Evolutionary conservation across 768 basidiomycete species (phyloP).

Genomic region (Cystofilobasidium ferigula): DNA sequence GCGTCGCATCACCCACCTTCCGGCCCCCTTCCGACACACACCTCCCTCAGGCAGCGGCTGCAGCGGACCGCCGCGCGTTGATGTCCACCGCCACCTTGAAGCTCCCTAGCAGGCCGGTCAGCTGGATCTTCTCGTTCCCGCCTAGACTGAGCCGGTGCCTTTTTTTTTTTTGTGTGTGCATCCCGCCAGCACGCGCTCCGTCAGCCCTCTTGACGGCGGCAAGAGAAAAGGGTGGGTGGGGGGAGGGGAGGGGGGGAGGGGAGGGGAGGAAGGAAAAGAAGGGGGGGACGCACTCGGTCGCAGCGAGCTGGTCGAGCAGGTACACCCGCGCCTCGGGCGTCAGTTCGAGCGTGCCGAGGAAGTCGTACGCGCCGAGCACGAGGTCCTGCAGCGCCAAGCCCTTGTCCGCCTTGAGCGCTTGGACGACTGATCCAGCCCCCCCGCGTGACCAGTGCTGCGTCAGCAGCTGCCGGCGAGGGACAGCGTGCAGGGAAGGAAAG

Average conservation of each 20-base stretch:
- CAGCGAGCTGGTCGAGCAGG: slow-evolving; percentile 82
- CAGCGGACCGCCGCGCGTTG: too few species aligned
- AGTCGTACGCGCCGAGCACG: slow-evolving; percentile 81
- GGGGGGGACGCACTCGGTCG: slow-evolving; percentile 63
- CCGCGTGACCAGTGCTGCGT: too few species aligned
- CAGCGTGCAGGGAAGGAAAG: too few species aligned
- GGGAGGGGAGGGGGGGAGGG: too few species aligned
- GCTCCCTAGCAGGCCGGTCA: slow-evolving; percentile 78
- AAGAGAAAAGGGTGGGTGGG: too few species aligned
- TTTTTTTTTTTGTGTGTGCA: not conserved
- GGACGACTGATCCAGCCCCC: slow-evolving; percentile 85
- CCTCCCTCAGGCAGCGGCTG: too few species aligned
- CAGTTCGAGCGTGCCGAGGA: slow-evolving; percentile 72
- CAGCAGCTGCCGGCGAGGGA: too few species aligned
- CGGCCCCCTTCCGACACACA: too few species aligned
- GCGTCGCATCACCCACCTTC: too few species aligned
- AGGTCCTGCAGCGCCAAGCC: slow-evolving; percentile 92
- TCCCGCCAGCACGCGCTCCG: not conserved
- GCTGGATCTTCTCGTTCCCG: slow-evolving; percentile 84
- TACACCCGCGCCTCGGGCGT: slow-evolving; percentile 79
- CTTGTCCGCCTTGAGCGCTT: slow-evolving; percentile 72
- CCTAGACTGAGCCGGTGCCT: slow-evolving; percentile 88
- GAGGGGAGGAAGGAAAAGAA: not conserved
- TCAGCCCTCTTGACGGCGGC: too few species aligned
- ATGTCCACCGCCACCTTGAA: slow-evolving; percentile 85